A percentile compares a stretch with the other conserved stretches of the same genome.
Evolutionary conservation across 108 stramenopile species (phyloP).

Genomic region (Poteriospumella lacustris): DNA sequence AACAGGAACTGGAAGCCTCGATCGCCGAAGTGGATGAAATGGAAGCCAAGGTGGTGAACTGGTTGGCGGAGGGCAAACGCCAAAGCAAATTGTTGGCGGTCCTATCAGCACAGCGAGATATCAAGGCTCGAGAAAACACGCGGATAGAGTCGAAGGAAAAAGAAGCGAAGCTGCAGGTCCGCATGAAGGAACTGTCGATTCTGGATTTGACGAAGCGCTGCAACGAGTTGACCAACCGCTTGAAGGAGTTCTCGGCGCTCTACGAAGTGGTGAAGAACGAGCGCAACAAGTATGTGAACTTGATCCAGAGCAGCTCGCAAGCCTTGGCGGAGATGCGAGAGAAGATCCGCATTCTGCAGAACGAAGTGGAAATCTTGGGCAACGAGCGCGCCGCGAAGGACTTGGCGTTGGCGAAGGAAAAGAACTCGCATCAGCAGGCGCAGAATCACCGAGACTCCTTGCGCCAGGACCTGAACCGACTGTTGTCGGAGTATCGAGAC

Average conservation of each 20-base stretch:
- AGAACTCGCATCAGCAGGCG: constrained; percentile 40
- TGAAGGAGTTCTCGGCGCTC: constrained; percentile 57
- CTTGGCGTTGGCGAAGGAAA: constrained; percentile 55
- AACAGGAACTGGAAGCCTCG: constrained; percentile 40
- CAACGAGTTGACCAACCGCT: constrained; percentile 53
- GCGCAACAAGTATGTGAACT: constrained; percentile 61
- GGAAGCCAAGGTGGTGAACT: constrained; percentile 48
- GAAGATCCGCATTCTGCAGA: constrained; percentile 60
- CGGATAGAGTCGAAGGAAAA: constrained; percentile 42
- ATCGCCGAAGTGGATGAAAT: constrained; percentile 49
- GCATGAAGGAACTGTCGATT: constrained; percentile 53
- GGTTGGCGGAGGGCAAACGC: constrained; percentile 49
- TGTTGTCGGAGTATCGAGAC: constrained; percentile 42
- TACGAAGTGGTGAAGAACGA: constrained; percentile 66
- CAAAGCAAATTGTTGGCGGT: constrained; percentile 46
- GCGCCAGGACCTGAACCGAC: constrained; percentile 52
- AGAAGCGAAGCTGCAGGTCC: constrained; percentile 50
- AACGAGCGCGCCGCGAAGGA: constrained; percentile 61
- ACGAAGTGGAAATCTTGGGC: constrained; percentile 59
- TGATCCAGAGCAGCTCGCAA: constrained; percentile 55
- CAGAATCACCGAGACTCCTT: constrained; percentile 52
- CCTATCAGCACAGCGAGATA: constrained; percentile 50
- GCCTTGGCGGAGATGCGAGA: constrained; percentile 65
- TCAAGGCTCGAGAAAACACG: constrained; percentile 49
- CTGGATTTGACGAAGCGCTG: constrained; percentile 54